Evolutionary conservation across 1,284 basidiomycete genomes (phyloP), one percentile per base, ranked within the genome.

Genomic region (Cutaneotrichosporon sp.): DNA sequence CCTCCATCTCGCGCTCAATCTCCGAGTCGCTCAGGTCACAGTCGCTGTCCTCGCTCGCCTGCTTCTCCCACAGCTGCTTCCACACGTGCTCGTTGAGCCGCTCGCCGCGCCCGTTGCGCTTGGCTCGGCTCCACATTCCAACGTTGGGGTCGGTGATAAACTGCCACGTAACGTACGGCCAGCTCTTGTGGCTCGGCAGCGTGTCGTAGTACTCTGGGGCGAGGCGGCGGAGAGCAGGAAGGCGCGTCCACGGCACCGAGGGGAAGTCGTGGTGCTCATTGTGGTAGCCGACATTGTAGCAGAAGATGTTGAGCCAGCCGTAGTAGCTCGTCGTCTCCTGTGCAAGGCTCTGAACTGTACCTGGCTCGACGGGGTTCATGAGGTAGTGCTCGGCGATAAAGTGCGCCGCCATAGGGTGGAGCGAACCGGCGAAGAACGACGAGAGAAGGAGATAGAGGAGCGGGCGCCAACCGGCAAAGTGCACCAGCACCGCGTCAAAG

Each of bases 251-350:
- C 0, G 97, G 86, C 1, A 99, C 83, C 2, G 92, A 93, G 9
- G 96, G 95, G 81, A 99, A 99, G 81, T 99, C 96, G 82, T 99
- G 96, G 80, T 99, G 96, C 77, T 99, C 96, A 81, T 98, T 97
- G 79, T 98, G 96, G 78, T 97, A 98, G 52, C 96, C 96, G 63
- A 97, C 91, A 72, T 99, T 99, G 81, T 97, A 99, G n/a, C 92
- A 90, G 16, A 99, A 81, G 6, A 89, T 71, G 80, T 99, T 99
- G 65, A 98, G 84, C 58, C 88, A 87, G 0, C 97, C 97, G 72
- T 99, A 98, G 80, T 99, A 99, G 63, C 89, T 92, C 81, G 94
- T 98, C 0, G 97, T 99, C 82, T 99, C 97, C 78, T 98, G 95
- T 21, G 70, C 74, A 47, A 81, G 68, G 36, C 67, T 73, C 60